Evolutionary conservation across 768 basidiomycete species (phyloP).

Genomic region (Termitomyces sp.): DNA sequence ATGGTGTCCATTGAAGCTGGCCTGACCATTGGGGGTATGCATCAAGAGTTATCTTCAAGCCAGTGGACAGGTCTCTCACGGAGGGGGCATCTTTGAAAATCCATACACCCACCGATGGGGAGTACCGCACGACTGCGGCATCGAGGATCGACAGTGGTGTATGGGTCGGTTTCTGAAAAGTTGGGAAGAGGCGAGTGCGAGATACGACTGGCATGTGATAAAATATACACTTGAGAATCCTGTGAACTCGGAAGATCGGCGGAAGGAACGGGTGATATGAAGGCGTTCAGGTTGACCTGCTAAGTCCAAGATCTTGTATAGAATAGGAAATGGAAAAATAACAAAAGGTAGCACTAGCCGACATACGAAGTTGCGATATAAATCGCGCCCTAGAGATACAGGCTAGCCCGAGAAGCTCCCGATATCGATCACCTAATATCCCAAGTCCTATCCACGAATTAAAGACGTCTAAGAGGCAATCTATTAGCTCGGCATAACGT

Average conservation of each 20-base stretch:
- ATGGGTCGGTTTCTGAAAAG: neutral
- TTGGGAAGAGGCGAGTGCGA: constrained; percentile 10
- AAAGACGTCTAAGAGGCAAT: too few species aligned
- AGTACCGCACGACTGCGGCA: constrained; percentile 19
- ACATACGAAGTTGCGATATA: too few species aligned
- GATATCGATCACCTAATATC: too few species aligned
- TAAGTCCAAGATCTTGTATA: too few species aligned
- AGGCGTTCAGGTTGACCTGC: neutral
- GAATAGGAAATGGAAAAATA: neutral
- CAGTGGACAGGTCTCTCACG: constrained; percentile 5
- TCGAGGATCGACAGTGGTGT: constrained; percentile 25
- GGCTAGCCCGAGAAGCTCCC: too few species aligned
- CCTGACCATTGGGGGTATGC: constrained; percentile 27
- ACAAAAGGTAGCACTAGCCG: neutral
- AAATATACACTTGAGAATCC: neutral
- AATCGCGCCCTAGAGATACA: too few species aligned
- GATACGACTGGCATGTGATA: constrained; percentile 8
- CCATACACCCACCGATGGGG: constrained; percentile 23
- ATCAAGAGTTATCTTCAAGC: constrained; percentile 18
- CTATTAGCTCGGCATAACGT: too few species aligned
- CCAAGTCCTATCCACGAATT: too few species aligned
- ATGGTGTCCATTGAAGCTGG: constrained; percentile 20
- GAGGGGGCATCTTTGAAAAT: constrained; percentile 15
- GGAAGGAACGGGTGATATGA: neutral
- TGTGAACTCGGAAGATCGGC: neutral